Evolutionary conservation across 495 filamentous ascomycete genomes (phyloP), one percentile per base, ranked within the genome.

Genomic region (Aspergillus biplanus): DNA sequence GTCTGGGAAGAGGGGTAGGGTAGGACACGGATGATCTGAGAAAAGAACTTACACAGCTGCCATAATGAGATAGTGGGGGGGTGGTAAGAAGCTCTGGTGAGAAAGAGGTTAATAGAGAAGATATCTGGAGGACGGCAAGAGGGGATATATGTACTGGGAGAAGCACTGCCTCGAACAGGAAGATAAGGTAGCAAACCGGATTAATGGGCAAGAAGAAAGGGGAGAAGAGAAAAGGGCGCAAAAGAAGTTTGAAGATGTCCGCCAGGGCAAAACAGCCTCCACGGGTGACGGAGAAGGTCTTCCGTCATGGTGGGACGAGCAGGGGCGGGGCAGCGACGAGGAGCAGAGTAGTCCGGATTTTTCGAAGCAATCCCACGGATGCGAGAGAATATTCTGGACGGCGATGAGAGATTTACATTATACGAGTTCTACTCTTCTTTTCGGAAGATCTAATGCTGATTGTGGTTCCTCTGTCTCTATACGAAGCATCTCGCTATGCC

Each of bases 31-130:
- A 65, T 39, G 59, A 34, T 57, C 53, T 49, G 37, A 63, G 44
- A 39, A 44, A 52, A 86, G 48, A 52, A 86, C 85, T 86, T 81
- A 87, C 85, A 85, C 78, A 81, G 83, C 85, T 60, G 78, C 71
- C 80, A 83, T 84, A 61, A 69, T 78, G 75, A 67, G 50, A 69
- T 56, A 64, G 54, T 56, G 53, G 64, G 59, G n/a, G 62, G 32
- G 27, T 31, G 59, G 49, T 65, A 44, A 56, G 44, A 61, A 33
- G 13, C 35, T 60, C 44, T 49, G 52, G 35, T 54, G 37, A 47
- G 46, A 33, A 63, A 35, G 32, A 61, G 49, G 54, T 58, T 16
- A 18, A 33, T 50, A 50, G 53, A 61, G 58, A 58, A 39, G 48
- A 44, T 21, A 31, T 9, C 33, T 39, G 48, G 55, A 33, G 46